phyloP scores from a whole-genome alignment of 768 basidiomycete genomes.

The Lanmaoa pseudosensibilis region DNA sequence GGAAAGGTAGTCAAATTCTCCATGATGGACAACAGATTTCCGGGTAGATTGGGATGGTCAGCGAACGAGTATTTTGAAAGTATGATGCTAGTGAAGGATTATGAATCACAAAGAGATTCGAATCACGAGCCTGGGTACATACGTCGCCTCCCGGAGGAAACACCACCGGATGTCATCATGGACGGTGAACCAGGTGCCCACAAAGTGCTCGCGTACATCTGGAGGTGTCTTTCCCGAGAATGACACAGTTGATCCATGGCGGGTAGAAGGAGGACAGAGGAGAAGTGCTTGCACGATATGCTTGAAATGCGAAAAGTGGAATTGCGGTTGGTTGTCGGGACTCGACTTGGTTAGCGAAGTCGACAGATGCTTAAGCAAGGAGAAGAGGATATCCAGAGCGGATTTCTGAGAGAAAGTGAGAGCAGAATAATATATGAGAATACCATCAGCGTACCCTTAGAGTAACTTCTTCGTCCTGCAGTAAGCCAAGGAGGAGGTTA shows the following conservation, averaged over 20 bases:
- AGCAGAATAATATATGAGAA: neutral
- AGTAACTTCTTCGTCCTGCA: constrained; percentile 75
- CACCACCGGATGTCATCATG: constrained; percentile 88
- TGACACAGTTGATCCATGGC: constrained; percentile 18
- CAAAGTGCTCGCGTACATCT: constrained; percentile 64
- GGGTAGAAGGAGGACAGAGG: constrained; percentile 54
- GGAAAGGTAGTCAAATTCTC: constrained; percentile 75
- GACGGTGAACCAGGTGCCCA: constrained; percentile 72
- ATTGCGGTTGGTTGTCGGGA: constrained; percentile 53
- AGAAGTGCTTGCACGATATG: constrained; percentile 61
- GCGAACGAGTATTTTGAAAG: constrained; percentile 28
- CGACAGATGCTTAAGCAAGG: constrained; percentile 77
- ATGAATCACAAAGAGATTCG: neutral
- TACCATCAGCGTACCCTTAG: constrained; percentile 57
- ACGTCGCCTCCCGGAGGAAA: constrained; percentile 81
- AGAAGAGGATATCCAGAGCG: constrained; percentile 72
- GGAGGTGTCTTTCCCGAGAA: constrained; percentile 45
- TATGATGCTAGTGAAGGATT: constrained; percentile 15
- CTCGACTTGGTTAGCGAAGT: constrained; percentile 50
- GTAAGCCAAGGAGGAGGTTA: constrained; percentile 62
- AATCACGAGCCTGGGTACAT: constrained; percentile 21
- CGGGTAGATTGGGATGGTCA: constrained; percentile 39
- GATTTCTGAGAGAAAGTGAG: constrained; percentile 49
- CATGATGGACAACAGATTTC: constrained; percentile 64
- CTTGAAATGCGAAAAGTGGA: constrained; percentile 67